Conservation (phyloP, 192 early-diverging fungal species). For the Jimgerdemannia flammicorona region DNA sequence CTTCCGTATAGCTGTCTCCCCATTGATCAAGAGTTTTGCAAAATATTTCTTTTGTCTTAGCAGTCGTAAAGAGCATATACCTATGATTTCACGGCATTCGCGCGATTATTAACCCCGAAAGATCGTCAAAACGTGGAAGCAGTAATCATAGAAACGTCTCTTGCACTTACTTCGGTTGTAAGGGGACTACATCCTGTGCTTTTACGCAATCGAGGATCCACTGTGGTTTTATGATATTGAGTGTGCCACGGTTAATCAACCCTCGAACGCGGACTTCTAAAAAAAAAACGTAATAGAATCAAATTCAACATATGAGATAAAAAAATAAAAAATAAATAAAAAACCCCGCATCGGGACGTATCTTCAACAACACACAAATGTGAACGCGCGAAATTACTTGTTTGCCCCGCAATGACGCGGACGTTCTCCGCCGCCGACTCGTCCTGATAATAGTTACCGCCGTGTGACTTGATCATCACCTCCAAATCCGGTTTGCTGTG, state of each 20-base stretch:
- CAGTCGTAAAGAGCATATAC: constrained; percentile 58
- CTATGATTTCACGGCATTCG: constrained; percentile 19
- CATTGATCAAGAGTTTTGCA: constrained; percentile 57
- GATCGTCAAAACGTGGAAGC: neutral
- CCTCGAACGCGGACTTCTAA: constrained; percentile 52
- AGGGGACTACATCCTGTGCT: constrained; percentile 39
- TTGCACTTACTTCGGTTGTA: constrained; percentile 54
- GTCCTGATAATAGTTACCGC: constrained; percentile 61
- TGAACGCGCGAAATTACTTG: constrained; percentile 2
- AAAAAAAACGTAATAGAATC: constrained; percentile 10
- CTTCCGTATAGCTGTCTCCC: constrained; percentile 65
- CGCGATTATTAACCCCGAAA: neutral
- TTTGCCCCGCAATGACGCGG: constrained; percentile 44
- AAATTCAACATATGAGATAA: neutral
- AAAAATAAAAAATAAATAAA: too few relatives aligned
- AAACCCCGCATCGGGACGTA: too few relatives aligned
- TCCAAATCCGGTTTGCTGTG: constrained; percentile 57
- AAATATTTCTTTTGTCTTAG: constrained; percentile 45
- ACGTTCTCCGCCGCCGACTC: constrained; percentile 34
- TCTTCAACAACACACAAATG: too few relatives aligned
- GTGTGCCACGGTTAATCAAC: constrained; percentile 40
- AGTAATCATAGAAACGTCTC: too few relatives aligned
- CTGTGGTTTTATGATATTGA: constrained; percentile 59
- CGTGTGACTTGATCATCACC: constrained; percentile 51
- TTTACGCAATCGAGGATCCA: constrained; percentile 67